Base-by-base conservation (phyloP, 2,329 filamentous ascomycete species). In the Trichoderma endophyticum region DNA sequence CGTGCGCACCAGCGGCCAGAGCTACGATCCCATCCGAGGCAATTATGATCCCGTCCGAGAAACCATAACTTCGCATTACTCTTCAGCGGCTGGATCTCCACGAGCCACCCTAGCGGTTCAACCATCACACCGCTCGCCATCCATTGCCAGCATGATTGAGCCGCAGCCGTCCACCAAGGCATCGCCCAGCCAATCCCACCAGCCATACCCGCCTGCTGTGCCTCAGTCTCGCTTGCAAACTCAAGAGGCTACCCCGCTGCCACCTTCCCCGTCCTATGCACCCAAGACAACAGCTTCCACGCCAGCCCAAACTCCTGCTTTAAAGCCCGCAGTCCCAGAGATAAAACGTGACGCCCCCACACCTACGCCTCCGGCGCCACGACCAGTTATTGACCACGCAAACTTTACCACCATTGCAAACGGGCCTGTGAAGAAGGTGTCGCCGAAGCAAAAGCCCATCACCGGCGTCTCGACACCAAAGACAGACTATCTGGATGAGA, bases 21-120 rank as follows among this genome's bases (percentile, higher is more conserved):
- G 92, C 77, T 98, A 96, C 82, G 95, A 98, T 80, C 95, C 95
- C 0, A 94, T 97, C 74, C 89, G 95, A 61, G 93, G 92, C n/a
- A 90, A 87, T 74, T 91, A 90, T 75, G 89, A 91, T 75, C 89
- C 89, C 1, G 85, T 90, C 63, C 84, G 89, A 56, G 89, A 89
- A 77, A 92, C 88, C 3, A 89, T 91, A 79, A 77, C 88, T 60
- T 77, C 86, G 75, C 83, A 86, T 79, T 83, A 84, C 64, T 79
- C 74, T 18, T 78, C 86, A 4, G 79, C 86, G 70, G 84, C 80
- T 28, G 80, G 83, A 36, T 89, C 88, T 8, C 88, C 88, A n/a
- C 84, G 86, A 61, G 80, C 77, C 18, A 77, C 80, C 12, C 43
- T 65, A 12, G 39, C 54, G 15, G 75, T 78, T n/a, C 80, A 81